Evolutionary conservation across 2,329 filamentous ascomycete species (phyloP).

Genomic region (Elsinoe necatrix): DNA sequence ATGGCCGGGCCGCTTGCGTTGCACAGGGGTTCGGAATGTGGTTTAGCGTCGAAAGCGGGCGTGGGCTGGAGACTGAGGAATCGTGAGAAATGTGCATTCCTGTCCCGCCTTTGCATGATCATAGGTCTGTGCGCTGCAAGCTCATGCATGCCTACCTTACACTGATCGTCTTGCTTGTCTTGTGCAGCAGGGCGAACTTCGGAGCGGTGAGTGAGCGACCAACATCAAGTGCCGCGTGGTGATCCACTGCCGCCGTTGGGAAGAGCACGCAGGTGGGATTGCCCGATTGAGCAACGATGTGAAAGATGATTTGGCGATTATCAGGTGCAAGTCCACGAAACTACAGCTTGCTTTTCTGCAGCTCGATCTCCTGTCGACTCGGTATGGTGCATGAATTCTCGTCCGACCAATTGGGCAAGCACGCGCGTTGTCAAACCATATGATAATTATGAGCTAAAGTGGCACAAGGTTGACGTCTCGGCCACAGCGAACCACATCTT

Average conservation of each 20-base stretch:
- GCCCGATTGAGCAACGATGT: too few relatives aligned
- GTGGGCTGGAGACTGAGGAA: background rate
- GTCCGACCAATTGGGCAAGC: too few relatives aligned
- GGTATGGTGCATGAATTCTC: too few relatives aligned
- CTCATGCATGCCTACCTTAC: background rate
- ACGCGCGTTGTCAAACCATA: background rate
- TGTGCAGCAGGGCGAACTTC: background rate
- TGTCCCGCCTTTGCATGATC: background rate
- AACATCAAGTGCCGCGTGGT: background rate
- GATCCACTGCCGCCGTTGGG: background rate
- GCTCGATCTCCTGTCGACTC: too few relatives aligned
- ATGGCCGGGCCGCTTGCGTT: constrained; percentile 3
- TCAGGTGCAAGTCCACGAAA: too few relatives aligned
- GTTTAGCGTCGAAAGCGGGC: constrained; percentile 1
- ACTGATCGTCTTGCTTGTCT: background rate
- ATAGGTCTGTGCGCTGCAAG: background rate
- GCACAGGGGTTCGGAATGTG: constrained; percentile 7
- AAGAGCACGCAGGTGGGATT: background rate
- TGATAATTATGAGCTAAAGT: background rate
- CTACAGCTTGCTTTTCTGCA: too few relatives aligned
- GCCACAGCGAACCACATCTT: constrained; percentile 7
- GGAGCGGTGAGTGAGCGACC: background rate
- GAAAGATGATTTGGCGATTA: too few relatives aligned
- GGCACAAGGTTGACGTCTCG: background rate
- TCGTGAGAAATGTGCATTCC: constrained; percentile 4